A percentile compares a stretch with the other conserved stretches of the same genome.
Evolutionary conservation across 1,284 basidiomycete species (phyloP).

Genomic region (Moesziomyces parantarcticus): DNA sequence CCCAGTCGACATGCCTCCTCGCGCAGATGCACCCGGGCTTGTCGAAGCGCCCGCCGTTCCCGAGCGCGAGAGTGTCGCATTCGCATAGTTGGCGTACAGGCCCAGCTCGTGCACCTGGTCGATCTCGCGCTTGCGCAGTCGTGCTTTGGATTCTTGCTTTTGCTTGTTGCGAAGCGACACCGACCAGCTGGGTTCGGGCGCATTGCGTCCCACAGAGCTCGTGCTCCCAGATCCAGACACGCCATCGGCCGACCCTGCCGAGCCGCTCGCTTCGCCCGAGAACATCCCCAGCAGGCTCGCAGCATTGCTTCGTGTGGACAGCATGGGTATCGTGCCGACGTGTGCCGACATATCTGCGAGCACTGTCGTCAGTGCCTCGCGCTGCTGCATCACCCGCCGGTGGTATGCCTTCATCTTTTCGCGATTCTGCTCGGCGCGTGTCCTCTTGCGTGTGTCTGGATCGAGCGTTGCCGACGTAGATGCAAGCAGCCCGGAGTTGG

Average conservation of each 20-base stretch:
- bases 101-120: constrained; percentile 37
- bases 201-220: constrained; percentile 9
- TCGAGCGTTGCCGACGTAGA: constrained; percentile 17
- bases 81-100: constrained; percentile 21
- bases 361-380: constrained; percentile 31
- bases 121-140: constrained; percentile 41
- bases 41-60: background rate
- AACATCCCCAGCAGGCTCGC: constrained; percentile 1
- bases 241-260: background rate
- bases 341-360: constrained; percentile 27
- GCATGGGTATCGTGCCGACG: constrained; percentile 16
- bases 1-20: background rate
- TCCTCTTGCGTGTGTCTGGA: constrained; percentile 24
- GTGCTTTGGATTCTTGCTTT: constrained; percentile 45
- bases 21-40: background rate
- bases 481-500: constrained; percentile 4
- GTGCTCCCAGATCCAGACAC: background rate
- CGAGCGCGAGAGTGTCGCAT: constrained; percentile 1
- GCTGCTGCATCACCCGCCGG: constrained; percentile 42
- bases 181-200: constrained; percentile 21
- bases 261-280: background rate
- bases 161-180: constrained; percentile 37
- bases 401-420: constrained; percentile 51
- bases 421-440: constrained; percentile 42
- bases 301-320: background rate